A percentile compares a stretch with the other conserved stretches of the same genome.
phyloP scores from a whole-genome alignment of 805 yeast genomes.

The Grigorovia transvaalensis region DNA sequence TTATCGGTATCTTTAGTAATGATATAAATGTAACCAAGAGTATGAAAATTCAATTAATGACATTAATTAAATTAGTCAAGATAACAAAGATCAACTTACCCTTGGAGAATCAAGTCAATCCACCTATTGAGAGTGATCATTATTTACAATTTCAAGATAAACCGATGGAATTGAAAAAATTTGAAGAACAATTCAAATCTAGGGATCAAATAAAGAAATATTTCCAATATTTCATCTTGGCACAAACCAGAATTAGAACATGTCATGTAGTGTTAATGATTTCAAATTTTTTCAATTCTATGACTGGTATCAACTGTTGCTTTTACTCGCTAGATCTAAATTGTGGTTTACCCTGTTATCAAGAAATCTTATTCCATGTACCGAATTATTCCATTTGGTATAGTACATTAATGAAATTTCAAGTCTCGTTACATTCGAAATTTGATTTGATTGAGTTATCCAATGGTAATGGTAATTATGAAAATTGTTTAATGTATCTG shows the following conservation, averaged over 20 bases:
- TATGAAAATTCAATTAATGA: slow-evolving; percentile 70
- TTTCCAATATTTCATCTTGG: slow-evolving; percentile 45
- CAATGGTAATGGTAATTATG: slow-evolving; percentile 41
- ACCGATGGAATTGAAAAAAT: slow-evolving; percentile 34
- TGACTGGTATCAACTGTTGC: slow-evolving; percentile 35
- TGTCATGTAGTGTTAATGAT: slow-evolving; percentile 54
- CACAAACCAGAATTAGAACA: slow-evolving; percentile 72
- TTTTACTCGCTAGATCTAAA: slow-evolving; percentile 40
- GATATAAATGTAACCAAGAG: slow-evolving; percentile 59
- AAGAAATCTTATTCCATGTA: slow-evolving; percentile 53
- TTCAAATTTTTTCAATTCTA: slow-evolving; percentile 43
- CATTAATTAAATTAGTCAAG: slow-evolving; percentile 68
- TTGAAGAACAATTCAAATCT: slow-evolving; percentile 21
- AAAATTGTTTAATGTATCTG: slow-evolving; percentile 37
- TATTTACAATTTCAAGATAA: slow-evolving; percentile 37
- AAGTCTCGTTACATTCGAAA: slow-evolving; percentile 39
- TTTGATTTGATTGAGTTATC: slow-evolving; percentile 45
- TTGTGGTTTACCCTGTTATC: slow-evolving; percentile 56
- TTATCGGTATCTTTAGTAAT: slow-evolving; percentile 72
- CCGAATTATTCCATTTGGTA: slow-evolving; percentile 44
- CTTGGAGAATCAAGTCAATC: slow-evolving; percentile 36
- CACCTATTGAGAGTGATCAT: slow-evolving; percentile 33
- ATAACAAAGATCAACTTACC: slow-evolving; percentile 58
- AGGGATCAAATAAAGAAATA: slow-evolving; percentile 26
- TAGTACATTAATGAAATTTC: slow-evolving; percentile 27